Base-by-base conservation (phyloP, 75 land plant species). In the Larix kaempferi region DNA sequence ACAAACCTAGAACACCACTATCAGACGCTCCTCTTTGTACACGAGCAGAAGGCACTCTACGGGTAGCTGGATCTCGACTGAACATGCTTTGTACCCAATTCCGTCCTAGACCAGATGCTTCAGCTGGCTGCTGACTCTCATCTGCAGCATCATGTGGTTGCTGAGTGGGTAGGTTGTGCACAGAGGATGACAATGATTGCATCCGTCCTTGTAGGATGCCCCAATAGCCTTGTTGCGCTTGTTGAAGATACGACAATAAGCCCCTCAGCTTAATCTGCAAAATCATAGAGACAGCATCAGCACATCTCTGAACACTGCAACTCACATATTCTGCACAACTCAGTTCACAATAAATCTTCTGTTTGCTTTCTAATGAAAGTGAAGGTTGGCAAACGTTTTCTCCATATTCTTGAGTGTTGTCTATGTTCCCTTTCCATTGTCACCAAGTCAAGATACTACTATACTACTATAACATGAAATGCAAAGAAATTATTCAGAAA, bases 61-160 rank as follows among this genome's bases (percentile, higher is more conserved):
- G 82, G 74, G 85, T 64, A 63, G 91, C 59, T 74, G 83, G 76
- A 58, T 93, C 99, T 80, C 98, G 84, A 78, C 93, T 95, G 73
- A 98, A 95, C 98, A 98, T 95, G 86, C 94, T 98, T 71, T 98
- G 98, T 62, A 98, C 92, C 99, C 99, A 98, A 76, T 96, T 98
- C 63, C 99, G 89, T 57, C 98, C 95, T 80, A 87, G 86, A 76
- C 82, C 96, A 83, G 95, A 87, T 39, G 92, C 95, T 78, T 93
- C 98, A 71, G 92, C 83, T 78, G 98, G 94, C 82, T 90, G 95
- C 66, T 88, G 93, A 78, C 57, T 76, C 41, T 80, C 88, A 86
- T 83, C 83, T 16, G 79, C 57, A 4, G 71, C 78, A 79, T 84
- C 89, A 26, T 82, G 83, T 21, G 83, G 27, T 41, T 78, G 89